Percentiles rank a stretch among this genome's conserved stretches.
Conservation (phyloP, 768 basidiomycete species). For the Sistotremastrum suecicum region DNA sequence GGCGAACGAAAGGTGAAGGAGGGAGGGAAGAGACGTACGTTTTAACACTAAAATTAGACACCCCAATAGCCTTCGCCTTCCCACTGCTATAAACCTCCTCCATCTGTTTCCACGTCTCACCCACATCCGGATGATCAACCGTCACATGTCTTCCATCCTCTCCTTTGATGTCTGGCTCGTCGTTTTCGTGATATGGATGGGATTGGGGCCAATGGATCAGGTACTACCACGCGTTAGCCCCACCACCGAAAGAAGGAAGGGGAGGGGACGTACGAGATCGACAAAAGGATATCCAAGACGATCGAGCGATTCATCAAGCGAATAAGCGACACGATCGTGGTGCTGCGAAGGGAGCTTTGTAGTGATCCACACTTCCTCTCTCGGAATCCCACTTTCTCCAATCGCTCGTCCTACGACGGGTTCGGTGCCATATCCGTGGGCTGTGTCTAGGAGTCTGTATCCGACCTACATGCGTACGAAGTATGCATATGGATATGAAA, state of each 20-base stretch:
- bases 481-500: too few species aligned
- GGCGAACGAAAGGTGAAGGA: not conserved
- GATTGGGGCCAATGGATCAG: conserved; percentile 38
- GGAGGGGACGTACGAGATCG: conserved; percentile 13
- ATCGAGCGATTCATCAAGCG: conserved; percentile 16
- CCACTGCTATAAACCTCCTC: conserved; percentile 34
- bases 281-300: conserved; percentile 18
- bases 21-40: conserved; percentile 21
- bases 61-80: conserved; percentile 36
- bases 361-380: not conserved
- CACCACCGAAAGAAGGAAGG: not conserved
- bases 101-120: conserved; percentile 34
- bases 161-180: conserved; percentile 9
- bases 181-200: conserved; percentile 7
- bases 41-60: conserved; percentile 47
- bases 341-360: conserved; percentile 21
- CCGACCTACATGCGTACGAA: conserved; percentile 18
- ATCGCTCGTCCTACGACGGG: conserved; percentile 45
- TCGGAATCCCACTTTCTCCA: conserved; percentile 8
- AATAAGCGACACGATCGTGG: conserved; percentile 15
- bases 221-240: conserved; percentile 18
- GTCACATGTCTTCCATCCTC: conserved; percentile 2
- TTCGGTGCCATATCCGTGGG: conserved; percentile 34
- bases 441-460: conserved; percentile 17
- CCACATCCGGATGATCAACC: conserved; percentile 13